Evolutionary conservation across 192 early-diverging fungal genomes (phyloP).

Genomic region (Linnemannia hyalina): DNA sequence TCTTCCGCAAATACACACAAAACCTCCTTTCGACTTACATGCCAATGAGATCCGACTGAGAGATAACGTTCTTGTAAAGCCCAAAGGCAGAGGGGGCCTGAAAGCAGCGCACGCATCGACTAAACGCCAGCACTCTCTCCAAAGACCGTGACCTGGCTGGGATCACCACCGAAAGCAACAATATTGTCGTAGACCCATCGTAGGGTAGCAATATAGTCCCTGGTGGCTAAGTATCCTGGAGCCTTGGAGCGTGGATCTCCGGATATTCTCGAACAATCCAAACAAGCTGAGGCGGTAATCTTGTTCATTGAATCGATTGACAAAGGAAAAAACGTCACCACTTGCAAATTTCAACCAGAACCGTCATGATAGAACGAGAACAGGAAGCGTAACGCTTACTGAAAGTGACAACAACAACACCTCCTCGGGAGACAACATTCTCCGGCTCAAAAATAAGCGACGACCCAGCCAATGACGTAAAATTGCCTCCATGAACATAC

Average conservation of each 20-base stretch:
- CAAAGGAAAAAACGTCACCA: not conserved
- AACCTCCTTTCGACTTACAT: not conserved
- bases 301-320: not conserved
- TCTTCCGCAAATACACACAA: not conserved
- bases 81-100: conserved; percentile 32
- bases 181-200: conserved; percentile 75
- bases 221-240: conserved; percentile 17
- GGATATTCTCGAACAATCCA: conserved; percentile 24
- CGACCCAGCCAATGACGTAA: not conserved
- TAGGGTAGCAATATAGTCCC: conserved; percentile 57
- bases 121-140: conserved; percentile 58
- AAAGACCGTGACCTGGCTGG: conserved; percentile 65
- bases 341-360: not conserved
- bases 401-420: conserved; percentile 44
- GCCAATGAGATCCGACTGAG: conserved; percentile 20
- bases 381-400: conserved; percentile 3
- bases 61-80: conserved; percentile 31
- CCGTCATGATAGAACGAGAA: not conserved
- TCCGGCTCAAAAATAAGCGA: conserved; percentile 30
- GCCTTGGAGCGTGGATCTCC: conserved; percentile 10
- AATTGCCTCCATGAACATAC: conserved; percentile 32
- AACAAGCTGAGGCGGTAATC: conserved; percentile 36
- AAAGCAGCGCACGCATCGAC: conserved; percentile 34
- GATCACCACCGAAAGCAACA: conserved; percentile 72
- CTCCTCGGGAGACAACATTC: conserved; percentile 43